phyloP scores from a whole-genome alignment of 257 asterid species.

The Scutellaria galericulata region DNA sequence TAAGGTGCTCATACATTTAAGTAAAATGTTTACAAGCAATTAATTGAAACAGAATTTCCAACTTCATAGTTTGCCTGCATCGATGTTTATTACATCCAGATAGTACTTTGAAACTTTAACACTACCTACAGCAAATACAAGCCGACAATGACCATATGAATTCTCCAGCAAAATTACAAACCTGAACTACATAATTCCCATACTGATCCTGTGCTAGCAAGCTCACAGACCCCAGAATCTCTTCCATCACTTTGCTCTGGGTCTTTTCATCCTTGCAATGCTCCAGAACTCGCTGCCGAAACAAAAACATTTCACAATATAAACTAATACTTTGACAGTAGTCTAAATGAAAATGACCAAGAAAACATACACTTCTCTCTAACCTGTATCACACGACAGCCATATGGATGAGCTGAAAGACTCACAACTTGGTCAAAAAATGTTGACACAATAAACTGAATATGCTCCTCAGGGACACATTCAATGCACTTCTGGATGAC shows the following conservation, averaged over 20 bases:
- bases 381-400: conserved; percentile 98
- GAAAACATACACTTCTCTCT: conserved; percentile 11
- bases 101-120: not conserved
- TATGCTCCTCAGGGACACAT: conserved; percentile 86
- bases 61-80: not conserved
- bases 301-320: conserved; percentile 23
- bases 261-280: conserved; percentile 74
- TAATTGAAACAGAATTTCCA: not conserved
- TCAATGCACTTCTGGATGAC: conserved; percentile 96
- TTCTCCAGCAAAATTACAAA: conserved; percentile 28
- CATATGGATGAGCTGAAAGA: conserved; percentile 95
- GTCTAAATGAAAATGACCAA: not conserved
- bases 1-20: not conserved
- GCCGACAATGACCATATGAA: not conserved
- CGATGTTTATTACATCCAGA: conserved; percentile 1
- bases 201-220: conserved; percentile 96
- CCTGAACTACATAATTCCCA: conserved; percentile 98
- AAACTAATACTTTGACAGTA: not conserved
- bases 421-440: conserved; percentile 91
- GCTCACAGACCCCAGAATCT: conserved; percentile 86
- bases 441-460: conserved; percentile 77
- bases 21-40: not conserved
- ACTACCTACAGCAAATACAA: not conserved
- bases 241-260: conserved; percentile 90
- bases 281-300: conserved; percentile 81